Evolutionary conservation across 495 filamentous ascomycete genomes (phyloP).

Genomic region (Aspergillus biplanus): DNA sequence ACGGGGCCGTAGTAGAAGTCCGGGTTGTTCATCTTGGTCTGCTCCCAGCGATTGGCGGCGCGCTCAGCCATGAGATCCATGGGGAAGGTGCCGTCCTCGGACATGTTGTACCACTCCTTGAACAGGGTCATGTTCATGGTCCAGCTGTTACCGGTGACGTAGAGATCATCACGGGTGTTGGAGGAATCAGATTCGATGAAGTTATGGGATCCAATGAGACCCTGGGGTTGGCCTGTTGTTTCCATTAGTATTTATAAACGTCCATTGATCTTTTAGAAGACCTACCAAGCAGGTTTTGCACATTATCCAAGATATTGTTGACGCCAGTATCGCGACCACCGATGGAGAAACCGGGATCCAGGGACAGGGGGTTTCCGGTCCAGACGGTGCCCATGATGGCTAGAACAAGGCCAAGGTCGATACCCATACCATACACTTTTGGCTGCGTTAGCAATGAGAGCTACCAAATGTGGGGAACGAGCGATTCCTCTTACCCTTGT

Average conservation of each 20-base stretch:
- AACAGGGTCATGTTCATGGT: conserved; percentile 49
- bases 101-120: conserved; percentile 42
- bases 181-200: conserved; percentile 61
- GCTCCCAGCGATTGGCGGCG: conserved; percentile 43
- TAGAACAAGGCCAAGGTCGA: conserved; percentile 54
- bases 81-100: conserved; percentile 37
- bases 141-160: conserved; percentile 47
- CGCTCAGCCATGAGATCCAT: conserved; percentile 44
- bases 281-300: conserved; percentile 33
- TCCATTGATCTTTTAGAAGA: background rate
- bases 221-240: conserved; percentile 38
- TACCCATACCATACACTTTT: conserved; percentile 53
- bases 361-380: conserved; percentile 48
- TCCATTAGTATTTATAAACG: background rate
- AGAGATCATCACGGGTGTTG: conserved; percentile 56
- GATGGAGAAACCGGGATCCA: conserved; percentile 47
- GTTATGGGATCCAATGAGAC: conserved; percentile 58
- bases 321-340: conserved; percentile 35
- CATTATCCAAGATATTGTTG: conserved; percentile 35
- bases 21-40: conserved; percentile 55
- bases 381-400: conserved; percentile 54
- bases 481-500: conserved; percentile 28
- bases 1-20: conserved; percentile 58
- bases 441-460: background rate
- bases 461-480: background rate